Evolutionary conservation across 176 grass and related monocot species (phyloP), one percentile per base, ranked within the genome.

Genomic region (Aegilops umbellulata): DNA sequence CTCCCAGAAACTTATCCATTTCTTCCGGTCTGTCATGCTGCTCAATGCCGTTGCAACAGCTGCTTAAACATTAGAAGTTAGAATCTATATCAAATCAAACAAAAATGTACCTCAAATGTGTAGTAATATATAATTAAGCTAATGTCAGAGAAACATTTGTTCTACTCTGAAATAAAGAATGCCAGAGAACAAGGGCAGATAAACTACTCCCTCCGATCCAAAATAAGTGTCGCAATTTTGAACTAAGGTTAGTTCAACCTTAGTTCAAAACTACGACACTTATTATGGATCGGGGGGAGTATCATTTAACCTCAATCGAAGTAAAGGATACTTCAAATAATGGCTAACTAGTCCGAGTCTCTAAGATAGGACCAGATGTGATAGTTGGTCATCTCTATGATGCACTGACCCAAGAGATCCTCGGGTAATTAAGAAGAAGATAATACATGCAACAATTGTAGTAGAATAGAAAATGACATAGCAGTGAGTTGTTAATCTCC

Each of bases 1-100:
- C 90, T 98, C 96, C 96, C 93, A 98, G 34, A 98, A 83, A 87
- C 85, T 87, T 83, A 76, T 94, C 96, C 93, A 95, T 61, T 92
- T 95, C 49, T 79, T 88, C 22, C 65, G 82, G 83, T 88, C 86
- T 78, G 90, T 92, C 73, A 92, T 89, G 76, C 47, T 84, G 60
- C 86, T 89, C 89, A 98, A 76, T 60, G 96, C 86, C 81, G 77
- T 90, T 74, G 77, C 80, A 73, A 98, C 86, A 86, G 84, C 96
- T 95, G 88, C 65, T 74, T 71, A 67, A 15, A 83, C 10, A 76
- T 44, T 72, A 79, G 5, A 77, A 71, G 25, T 80, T 69, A 73
- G 20, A 44, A 83, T 32, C 1, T 1, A 30, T 73, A 65, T 72
- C 16, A 78, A 77, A 84, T 84, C 23, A 67, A 42, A n/a, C 31